phyloP scores from a whole-genome alignment of 805 yeast species.

The Cyberlindnera americana region DNA sequence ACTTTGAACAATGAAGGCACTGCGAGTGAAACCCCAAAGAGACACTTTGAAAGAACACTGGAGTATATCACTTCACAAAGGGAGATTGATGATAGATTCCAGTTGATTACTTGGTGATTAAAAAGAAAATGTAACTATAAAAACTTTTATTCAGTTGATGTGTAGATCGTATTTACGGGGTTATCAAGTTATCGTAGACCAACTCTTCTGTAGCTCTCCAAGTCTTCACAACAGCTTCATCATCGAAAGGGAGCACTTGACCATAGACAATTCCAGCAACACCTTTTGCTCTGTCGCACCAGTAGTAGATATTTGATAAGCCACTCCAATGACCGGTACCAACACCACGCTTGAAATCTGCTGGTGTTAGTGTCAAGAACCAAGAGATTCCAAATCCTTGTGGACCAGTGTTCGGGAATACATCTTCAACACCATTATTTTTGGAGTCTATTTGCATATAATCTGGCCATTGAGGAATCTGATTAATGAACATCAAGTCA shows the following conservation, averaged over 20 bases:
- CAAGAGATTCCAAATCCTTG: slow-evolving; percentile 20
- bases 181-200: slow-evolving; percentile 17
- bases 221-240: slow-evolving; percentile 17
- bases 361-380: slow-evolving; percentile 16
- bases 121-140: no score
- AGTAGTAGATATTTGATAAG: slow-evolving; percentile 36
- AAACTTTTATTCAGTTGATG: no score
- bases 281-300: slow-evolving; percentile 38
- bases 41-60: slow-evolving; percentile 70
- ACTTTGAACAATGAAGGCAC: slow-evolving; percentile 18
- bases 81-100: slow-evolving; percentile 65
- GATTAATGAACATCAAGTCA: slow-evolving; percentile 30
- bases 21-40: slow-evolving; percentile 22
- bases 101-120: slow-evolving; percentile 41
- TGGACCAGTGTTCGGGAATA: slow-evolving; percentile 9
- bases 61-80: slow-evolving; percentile 67
- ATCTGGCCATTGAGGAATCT: slow-evolving; percentile 30
- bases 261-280: slow-evolving; percentile 39
- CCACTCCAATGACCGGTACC: slow-evolving; percentile 41
- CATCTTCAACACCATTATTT: slow-evolving; percentile 1
- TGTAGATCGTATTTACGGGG: background rate
- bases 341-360: slow-evolving; percentile 35
- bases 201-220: slow-evolving; percentile 23
- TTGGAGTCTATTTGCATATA: slow-evolving; percentile 1
- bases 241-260: slow-evolving; percentile 37